Evolutionary conservation across 2,329 filamentous ascomycete genomes (phyloP), one percentile per base, ranked within the genome.

Genomic region (Fusarium bulbicola): DNA sequence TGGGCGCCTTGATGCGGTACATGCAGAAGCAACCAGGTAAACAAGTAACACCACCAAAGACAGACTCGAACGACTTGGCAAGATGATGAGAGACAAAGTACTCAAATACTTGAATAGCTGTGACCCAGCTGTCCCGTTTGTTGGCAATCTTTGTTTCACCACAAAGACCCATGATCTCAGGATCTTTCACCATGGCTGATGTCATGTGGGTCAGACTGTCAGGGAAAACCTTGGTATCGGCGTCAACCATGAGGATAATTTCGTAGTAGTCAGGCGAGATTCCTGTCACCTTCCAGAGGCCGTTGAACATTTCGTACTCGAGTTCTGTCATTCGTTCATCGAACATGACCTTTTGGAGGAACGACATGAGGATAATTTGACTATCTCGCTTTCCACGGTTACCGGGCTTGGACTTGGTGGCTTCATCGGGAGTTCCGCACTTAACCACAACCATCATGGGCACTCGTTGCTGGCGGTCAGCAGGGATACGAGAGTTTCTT

Each of bases 91-190:
- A 98, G 84, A 99, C 96, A 86, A 98, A 99, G 86, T 98, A 98
- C 86, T 99, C 96, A 80, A 99, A 99, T 34, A 99, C 97, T 84
- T 99, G 96, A 78, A 99, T 99, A 85, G 96, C 97, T 11, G 95
- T 94, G 45, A 98, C 95, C 95, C 95, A 99, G 78, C 91, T 95
- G 70, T 93, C 90, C 46, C 92, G 92, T 86, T 99, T 99, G 87
- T 99, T 99, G 80, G 96, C 96, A 85, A 99, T 99, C 89, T 99
- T 99, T 24, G 96, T 99, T 86, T 99, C 96, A 76, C 96, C 96
- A 79, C 96, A 99, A 43, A 99, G 90, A 79, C 96, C 96, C 96
- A 99, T 99, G 83, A 99, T 97, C 78, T 98, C 95, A 37, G 96
- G 96, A 82, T 99, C 96, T 82, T 97, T 96, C 79, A 99, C 96